Base-by-base conservation (phyloP, 257 asterid genomes). In the Jasminum sambac region DNA sequence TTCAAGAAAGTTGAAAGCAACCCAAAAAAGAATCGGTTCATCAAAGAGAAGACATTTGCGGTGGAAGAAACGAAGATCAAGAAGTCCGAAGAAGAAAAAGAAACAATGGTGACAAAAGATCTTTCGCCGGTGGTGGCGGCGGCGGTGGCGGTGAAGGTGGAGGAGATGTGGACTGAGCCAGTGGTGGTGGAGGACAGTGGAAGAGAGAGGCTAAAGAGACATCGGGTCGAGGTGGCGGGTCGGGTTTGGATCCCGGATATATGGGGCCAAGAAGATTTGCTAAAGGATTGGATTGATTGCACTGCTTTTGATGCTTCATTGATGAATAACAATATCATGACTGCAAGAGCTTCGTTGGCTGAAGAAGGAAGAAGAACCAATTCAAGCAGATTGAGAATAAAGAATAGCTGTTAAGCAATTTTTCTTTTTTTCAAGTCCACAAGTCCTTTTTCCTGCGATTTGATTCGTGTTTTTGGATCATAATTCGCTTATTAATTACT, bases 231-330 rank as follows among this genome's bases (percentile, higher is more conserved):
- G 68, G 86, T 88, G 26, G 92, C 93, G 72, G 97, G 96, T 75
- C 89, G 77, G 72, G 98, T 88, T 0, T 87, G 97, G 98, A 85
- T 92, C 63, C 98, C 98, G 68, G 98, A 92, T 17, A 85, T 81
- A 70, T 92, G 97, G 98, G 97, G 95, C 0, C 91, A 90, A 73
- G 98, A 92, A 67, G 83, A 72, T 40, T 60, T 87, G 36, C 91
- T 92, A 2, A 84, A 90, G 78, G 98, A 87, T 23, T 90, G 95
- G 98, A 76, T 78, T 48, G 98, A 92, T 63, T 88, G 96, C 26
- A 72, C 83, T 52, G 83, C 84, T 14, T 88, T 90, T 66, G 98
- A 92, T 74, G 84, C 87, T 5, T 68, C 87, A 0, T 68, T 88
- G 68, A 79, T 84, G 52, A 80, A 81, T 52, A 78, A 74, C 72